Evolutionary conservation across 106 monocot species (phyloP).

Genomic region (Dendrobium catenatum): DNA sequence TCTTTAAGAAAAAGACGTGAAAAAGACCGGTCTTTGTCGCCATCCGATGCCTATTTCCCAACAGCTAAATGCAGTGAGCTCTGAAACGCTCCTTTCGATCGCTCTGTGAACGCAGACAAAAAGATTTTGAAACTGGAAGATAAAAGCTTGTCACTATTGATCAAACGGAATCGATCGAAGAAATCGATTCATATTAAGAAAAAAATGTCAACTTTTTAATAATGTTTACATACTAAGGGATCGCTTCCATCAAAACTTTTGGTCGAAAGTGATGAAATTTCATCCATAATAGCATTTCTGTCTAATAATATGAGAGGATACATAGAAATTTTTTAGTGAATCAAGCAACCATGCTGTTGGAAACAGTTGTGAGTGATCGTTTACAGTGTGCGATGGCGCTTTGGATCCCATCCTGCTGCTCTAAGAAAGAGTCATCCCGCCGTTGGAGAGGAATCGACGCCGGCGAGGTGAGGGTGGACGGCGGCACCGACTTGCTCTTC

Average conservation of each 20-base stretch:
- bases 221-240: no score
- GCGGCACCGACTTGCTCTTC: constrained; percentile 42
- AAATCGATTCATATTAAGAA: no score
- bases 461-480: not conserved
- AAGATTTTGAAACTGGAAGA: not conserved
- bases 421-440: constrained; percentile 66
- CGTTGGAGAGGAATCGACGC: not conserved
- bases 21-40: no score
- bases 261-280: not conserved
- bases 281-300: no score
- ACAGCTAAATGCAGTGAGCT: not conserved
- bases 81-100: not conserved
- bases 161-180: no score
- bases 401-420: constrained; percentile 75
- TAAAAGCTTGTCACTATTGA: not conserved
- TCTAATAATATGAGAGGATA: not conserved
- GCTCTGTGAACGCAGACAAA: not conserved
- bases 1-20: no score
- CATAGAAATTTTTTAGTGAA: not conserved
- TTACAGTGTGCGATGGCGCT: constrained; percentile 92
- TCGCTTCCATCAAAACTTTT: not conserved
- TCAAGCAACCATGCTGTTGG: constrained; percentile 18
- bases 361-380: constrained; percentile 42
- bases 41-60: not conserved
- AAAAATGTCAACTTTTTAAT: no score